Conservation (phyloP, 208 protist species). For the Balamuthia mandrillaris region DNA sequence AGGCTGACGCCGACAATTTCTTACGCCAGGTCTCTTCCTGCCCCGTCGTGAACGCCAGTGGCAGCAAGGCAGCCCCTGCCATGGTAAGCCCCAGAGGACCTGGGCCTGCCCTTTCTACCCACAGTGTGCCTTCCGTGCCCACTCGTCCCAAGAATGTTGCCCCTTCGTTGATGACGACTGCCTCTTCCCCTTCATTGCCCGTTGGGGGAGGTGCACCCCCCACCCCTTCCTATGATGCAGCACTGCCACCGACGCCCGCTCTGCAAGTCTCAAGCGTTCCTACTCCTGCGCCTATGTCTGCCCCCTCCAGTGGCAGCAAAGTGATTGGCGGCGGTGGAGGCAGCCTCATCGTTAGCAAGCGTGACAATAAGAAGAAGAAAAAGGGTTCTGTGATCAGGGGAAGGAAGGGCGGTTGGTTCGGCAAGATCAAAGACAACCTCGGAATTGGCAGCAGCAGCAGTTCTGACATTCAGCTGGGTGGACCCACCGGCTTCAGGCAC, state of each 20-base stretch:
- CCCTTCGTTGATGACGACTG: too few species aligned
- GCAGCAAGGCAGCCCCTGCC: too few species aligned
- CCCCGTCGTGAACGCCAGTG: too few species aligned
- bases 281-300: not conserved
- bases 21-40: too few species aligned
- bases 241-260: not conserved
- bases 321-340: not conserved
- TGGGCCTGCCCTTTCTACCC: too few species aligned
- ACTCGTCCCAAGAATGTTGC: too few species aligned
- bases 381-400: not conserved
- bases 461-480: slow-evolving; percentile 4
- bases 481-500: slow-evolving; percentile 52
- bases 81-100: too few species aligned
- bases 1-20: not conserved
- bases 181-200: too few species aligned
- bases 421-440: not conserved
- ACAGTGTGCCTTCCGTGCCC: too few species aligned
- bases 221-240: too few species aligned
- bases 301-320: not conserved
- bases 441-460: not conserved
- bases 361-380: not conserved
- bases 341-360: not conserved
- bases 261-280: not conserved
- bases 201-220: too few species aligned
- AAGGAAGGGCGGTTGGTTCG: slow-evolving; percentile 22